Conservation (phyloP, 148 eudicot genomes). For the Arbutus unedo region DNA sequence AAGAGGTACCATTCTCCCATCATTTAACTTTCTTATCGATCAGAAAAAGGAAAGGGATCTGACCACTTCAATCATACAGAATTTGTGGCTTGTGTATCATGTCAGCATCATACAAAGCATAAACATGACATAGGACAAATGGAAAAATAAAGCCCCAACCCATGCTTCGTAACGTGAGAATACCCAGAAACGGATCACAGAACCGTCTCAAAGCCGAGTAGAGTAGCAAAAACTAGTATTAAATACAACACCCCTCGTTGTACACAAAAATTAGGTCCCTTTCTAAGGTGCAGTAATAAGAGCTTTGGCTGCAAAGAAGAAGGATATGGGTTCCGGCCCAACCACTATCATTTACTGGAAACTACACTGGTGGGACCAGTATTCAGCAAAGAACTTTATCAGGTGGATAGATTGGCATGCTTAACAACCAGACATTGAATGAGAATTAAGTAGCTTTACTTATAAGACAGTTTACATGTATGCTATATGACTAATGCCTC, state of each 20-base stretch:
- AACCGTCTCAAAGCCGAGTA: background rate
- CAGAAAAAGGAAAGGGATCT: background rate
- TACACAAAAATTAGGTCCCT: background rate
- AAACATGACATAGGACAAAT: background rate
- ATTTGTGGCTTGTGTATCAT: background rate
- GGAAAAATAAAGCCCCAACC: slow-evolving; percentile 1
- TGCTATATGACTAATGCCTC: slow-evolving; percentile 5
- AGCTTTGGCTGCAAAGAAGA: background rate
- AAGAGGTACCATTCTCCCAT: background rate
- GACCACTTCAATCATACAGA: background rate
- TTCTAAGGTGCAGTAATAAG: background rate
- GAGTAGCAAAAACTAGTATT: background rate
- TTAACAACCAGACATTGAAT: background rate
- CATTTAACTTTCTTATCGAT: background rate
- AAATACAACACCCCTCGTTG: background rate
- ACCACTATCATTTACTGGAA: background rate
- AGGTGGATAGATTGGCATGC: background rate
- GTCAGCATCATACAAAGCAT: background rate
- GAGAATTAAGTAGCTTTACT: background rate
- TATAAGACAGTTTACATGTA: background rate
- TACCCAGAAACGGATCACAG: background rate
- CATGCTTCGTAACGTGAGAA: background rate
- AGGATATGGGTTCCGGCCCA: background rate
- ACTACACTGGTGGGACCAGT: background rate
- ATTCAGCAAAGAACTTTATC: background rate